phyloP scores from a whole-genome alignment of 176 grass and related monocot species.

The Lolium multiflorum region DNA sequence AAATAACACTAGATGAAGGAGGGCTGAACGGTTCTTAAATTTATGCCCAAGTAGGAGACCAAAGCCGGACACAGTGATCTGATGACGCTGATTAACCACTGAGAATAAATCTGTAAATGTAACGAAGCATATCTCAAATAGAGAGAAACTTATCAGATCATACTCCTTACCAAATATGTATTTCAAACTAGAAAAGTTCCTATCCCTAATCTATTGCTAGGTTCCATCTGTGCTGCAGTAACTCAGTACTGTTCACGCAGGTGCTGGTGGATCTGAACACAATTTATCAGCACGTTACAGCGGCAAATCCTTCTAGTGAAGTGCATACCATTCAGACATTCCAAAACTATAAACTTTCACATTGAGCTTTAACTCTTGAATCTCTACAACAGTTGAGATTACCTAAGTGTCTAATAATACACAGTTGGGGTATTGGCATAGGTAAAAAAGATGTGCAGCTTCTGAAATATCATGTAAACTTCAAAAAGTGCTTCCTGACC shows the following conservation, averaged over 20 bases:
- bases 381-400: constrained; percentile 3
- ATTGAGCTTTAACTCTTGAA: constrained; percentile 13
- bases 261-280: background rate
- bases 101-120: background rate
- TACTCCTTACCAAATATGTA: background rate
- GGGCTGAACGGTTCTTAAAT: background rate
- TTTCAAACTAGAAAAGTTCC: background rate
- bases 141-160: background rate
- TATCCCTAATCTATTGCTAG: constrained; percentile 25
- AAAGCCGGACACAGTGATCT: background rate
- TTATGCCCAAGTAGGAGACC: background rate
- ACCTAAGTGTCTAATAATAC: constrained; percentile 45
- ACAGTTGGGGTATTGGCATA: constrained; percentile 20
- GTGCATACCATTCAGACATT: background rate
- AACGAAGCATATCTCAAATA: background rate
- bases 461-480: constrained; percentile 24
- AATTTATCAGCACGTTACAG: background rate
- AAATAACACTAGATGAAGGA: background rate
- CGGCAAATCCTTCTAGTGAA: constrained; percentile 15
- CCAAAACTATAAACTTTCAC: constrained; percentile 20
- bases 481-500: background rate
- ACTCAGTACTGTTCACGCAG: background rate
- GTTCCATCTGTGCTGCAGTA: constrained; percentile 11
- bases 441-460: constrained; percentile 16
- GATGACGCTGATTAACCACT: background rate